Base-by-base conservation (phyloP, 345 rosid genomes). In the Dimocarpus longan region DNA sequence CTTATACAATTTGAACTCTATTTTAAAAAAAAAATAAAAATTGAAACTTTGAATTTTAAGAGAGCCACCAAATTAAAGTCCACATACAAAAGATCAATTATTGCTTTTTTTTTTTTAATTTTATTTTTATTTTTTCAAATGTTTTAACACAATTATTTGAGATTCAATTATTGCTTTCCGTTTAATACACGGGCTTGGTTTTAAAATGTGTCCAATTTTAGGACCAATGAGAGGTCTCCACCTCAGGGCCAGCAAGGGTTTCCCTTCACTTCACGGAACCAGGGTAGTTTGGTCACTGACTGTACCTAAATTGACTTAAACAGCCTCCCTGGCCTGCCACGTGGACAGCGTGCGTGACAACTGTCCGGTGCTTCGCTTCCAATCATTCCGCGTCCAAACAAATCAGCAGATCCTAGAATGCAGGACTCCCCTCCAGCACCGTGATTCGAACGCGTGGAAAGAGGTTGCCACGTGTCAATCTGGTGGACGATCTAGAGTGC, bases 141-240 rank as follows among this genome's bases (percentile, higher is more conserved):
- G 10, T 65, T 15, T 67, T 16, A 11, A 39, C 5, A 7, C 12
- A 39, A 19, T 40, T 40, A 42, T 43, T 68, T 10, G 26, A 44
- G 5, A 12, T 11, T 2, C 76, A 54, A 80, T 76, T 50, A 77
- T 80, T 83, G 81, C 84, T 78, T 80, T 18, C 32, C 82, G 84
- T 75, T 10, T 56, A 66, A 74, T 65, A 26, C 81, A 77, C 70
- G 83, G 52, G 42, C 50, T 59, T 5, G 0, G 21, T 0, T 3
- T 43, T 60, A 1, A 24, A 0, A 37, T 21, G 10, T 65, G 46
- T 42, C 74, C 22, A 10, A 15, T 5, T 1, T 4, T 50, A 13
- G 6, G 8, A 60, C 79, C 74, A 77, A 80, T 77, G 15, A 64
- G 12, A 19, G 22, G 0, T 18, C 32, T 52, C 79, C 79, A 77